phyloP scores from a whole-genome alignment of 257 asterid genomes.

The Scutellaria galericulata region DNA sequence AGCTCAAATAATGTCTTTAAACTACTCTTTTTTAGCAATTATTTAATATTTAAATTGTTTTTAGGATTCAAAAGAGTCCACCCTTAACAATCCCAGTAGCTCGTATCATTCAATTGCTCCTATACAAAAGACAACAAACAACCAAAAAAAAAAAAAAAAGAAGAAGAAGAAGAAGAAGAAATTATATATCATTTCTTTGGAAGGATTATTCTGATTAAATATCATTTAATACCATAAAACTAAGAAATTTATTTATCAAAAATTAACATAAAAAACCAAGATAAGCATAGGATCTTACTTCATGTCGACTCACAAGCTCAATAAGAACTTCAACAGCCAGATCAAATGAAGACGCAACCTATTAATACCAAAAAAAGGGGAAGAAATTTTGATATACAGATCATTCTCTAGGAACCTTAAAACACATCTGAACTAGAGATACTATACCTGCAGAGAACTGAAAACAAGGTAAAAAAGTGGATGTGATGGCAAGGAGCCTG shows the following conservation, averaged over 20 bases:
- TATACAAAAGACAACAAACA: not conserved
- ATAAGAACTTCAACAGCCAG: conserved; percentile 82
- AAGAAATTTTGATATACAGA: conserved; percentile 9
- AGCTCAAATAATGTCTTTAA: not conserved
- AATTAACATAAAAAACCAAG: conserved; percentile 23
- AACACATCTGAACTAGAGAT: conserved; percentile 27
- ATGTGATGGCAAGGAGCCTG: conserved; percentile 64
- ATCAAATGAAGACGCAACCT: conserved; percentile 79
- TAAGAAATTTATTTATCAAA: conserved; percentile 17
- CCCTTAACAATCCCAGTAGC: conserved; percentile 2
- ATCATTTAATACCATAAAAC: conserved; percentile 15
- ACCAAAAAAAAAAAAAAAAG: not conserved
- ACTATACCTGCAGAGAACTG: conserved; percentile 76
- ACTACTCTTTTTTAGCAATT: not conserved
- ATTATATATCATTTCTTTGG: not conserved
- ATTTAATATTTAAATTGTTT: not conserved
- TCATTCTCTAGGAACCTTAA: conserved; percentile 34
- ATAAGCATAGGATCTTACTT: conserved; percentile 56
- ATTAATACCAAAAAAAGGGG: conserved; percentile 31
- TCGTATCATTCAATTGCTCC: not conserved
- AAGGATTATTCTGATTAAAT: conserved; percentile 6
- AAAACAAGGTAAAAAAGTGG: conserved; percentile 77
- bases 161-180: not conserved
- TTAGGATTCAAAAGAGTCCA: not conserved
- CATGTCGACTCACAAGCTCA: conserved; percentile 81